These are phyloP conservation scores for Chytriomyces hyalinus DNA, from an alignment of 192 early-diverging fungal species.

Conservation along the genomic window DNA sequence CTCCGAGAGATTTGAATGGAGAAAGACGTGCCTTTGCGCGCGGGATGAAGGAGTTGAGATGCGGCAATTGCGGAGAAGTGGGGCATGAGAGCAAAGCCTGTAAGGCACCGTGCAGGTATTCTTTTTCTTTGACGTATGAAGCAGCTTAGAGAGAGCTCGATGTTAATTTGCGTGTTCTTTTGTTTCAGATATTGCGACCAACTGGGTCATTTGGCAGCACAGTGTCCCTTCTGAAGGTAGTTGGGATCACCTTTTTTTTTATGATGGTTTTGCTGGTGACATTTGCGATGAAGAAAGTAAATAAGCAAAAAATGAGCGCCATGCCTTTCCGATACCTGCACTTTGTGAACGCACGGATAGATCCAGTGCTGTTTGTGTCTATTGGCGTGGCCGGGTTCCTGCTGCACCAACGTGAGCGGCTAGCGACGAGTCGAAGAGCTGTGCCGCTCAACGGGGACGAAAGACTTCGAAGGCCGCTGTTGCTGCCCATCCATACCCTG, in stretches of 20 bases:
- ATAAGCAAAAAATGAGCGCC: neutral
- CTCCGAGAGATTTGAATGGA: neutral
- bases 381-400: slow-evolving; percentile 49
- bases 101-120: slow-evolving; percentile 24
- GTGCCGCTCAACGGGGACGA: neutral
- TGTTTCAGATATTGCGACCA: slow-evolving; percentile 15
- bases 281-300: neutral
- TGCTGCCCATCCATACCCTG: slow-evolving; percentile 1
- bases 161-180: neutral
- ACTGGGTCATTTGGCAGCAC: slow-evolving; percentile 27
- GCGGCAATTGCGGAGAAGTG: slow-evolving; percentile 26
- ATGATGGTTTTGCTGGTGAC: neutral
- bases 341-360: slow-evolving; percentile 41
- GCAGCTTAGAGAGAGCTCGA: neutral
- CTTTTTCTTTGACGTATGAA: neutral
- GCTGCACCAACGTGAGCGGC: slow-evolving; percentile 42
- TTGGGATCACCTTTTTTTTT: neutral
- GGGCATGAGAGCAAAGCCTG: slow-evolving; percentile 17
- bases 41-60: slow-evolving; percentile 6
- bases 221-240: slow-evolving; percentile 17
- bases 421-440: neutral
- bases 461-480: neutral
- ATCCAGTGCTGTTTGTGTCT: slow-evolving; percentile 44
- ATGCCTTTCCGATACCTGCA: slow-evolving; percentile 43
- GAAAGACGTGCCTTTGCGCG: slow-evolving; percentile 19